phyloP scores from a whole-genome alignment of 441 rosid species.

The Brassica hybrid region DNA sequence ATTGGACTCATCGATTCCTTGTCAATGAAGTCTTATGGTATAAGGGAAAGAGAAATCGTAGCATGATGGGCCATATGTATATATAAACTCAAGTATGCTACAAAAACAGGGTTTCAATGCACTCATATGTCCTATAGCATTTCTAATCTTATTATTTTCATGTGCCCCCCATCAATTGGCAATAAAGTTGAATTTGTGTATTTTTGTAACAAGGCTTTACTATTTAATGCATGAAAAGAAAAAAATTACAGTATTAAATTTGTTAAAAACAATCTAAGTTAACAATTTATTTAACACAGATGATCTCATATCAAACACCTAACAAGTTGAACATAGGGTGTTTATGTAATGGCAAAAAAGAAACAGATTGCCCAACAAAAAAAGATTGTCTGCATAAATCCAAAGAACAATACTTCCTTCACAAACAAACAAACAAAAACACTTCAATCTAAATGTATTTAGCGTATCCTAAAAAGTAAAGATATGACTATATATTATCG shows the following conservation, averaged over 20 bases:
- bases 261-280: neutral
- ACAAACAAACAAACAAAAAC: no score
- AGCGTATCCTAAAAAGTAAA: no score
- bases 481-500: no score
- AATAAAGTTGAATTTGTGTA: neutral
- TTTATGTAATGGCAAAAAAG: neutral
- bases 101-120: neutral
- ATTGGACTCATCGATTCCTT: neutral
- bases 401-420: neutral
- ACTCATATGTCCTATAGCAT: neutral
- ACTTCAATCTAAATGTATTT: no score
- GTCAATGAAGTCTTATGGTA: neutral
- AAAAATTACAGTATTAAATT: no score
- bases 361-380: neutral
- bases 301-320: neutral
- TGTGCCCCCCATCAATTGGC: neutral
- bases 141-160: neutral
- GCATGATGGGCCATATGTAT: neutral
- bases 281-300: neutral
- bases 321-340: neutral
- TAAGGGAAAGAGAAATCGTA: neutral
- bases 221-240: no score
- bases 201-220: neutral
- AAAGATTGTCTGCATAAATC: neutral
- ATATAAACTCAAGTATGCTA: neutral